Conservation (phyloP, 1,284 basidiomycete genomes). For the Earliella scabrosa region DNA sequence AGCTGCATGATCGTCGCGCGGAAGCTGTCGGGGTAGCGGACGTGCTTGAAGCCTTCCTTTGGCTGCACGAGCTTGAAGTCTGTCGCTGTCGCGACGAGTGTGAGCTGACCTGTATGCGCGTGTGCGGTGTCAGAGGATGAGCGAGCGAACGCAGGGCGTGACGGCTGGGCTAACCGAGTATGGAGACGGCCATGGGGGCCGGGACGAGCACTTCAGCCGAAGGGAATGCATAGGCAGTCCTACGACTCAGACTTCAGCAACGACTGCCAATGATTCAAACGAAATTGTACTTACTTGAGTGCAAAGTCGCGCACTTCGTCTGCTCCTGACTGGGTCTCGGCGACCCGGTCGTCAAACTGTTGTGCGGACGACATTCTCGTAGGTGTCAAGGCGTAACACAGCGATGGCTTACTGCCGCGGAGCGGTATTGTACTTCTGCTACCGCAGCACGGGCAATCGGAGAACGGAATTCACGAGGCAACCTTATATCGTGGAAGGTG, state of each 20-base stretch:
- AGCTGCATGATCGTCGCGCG: conserved; percentile 16
- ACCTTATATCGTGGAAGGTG: neutral
- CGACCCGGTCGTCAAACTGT: conserved; percentile 4
- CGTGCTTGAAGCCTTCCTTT: conserved; percentile 4
- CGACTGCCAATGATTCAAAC: too few species aligned
- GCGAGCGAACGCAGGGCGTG: too few species aligned
- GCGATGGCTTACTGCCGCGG: neutral
- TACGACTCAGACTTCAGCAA: neutral
- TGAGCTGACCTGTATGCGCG: conserved; percentile 11
- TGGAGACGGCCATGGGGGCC: conserved; percentile 14
- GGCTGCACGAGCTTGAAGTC: conserved; percentile 16
- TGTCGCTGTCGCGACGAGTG: conserved; percentile 12
- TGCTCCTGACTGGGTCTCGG: conserved; percentile 8
- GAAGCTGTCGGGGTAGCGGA: conserved; percentile 16
- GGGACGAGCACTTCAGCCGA: conserved; percentile 14
- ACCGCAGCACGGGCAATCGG: neutral
- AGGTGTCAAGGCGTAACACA: neutral
- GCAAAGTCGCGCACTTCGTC: conserved; percentile 13
- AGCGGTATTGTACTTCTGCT: neutral
- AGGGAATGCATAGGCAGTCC: conserved; percentile 10
- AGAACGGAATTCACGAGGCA: neutral
- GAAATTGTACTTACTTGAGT: neutral
- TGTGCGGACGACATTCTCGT: neutral
- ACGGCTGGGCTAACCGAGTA: neutral
- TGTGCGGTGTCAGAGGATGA: too few species aligned